Evolutionary conservation across 78 protist genomes (phyloP).

Genomic region (Tieghemostelium lacteum): DNA sequence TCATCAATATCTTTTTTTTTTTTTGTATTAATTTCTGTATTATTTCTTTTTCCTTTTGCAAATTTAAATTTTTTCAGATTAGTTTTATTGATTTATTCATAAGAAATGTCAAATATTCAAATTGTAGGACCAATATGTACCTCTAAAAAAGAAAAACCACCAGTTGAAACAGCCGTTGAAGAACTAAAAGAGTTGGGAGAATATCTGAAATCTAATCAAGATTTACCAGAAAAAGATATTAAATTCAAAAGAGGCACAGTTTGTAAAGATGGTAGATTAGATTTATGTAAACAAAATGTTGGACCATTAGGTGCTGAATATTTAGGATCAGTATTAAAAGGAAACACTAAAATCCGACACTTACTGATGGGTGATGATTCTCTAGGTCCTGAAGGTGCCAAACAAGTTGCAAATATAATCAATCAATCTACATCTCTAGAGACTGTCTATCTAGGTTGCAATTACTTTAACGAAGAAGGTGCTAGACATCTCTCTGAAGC

Average conservation of each 20-base stretch:
- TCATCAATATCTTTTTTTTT: no score
- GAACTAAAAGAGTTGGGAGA: background rate
- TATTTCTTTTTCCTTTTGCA: no score
- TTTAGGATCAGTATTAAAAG: background rate
- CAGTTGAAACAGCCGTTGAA: background rate
- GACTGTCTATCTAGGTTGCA: constrained; percentile 23
- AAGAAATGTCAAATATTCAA: no score
- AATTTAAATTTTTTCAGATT: no score
- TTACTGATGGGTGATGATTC: constrained; percentile 22
- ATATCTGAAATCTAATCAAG: background rate
- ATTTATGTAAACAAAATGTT: constrained; percentile 34
- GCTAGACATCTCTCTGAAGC: background rate
- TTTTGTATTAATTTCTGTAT: no score
- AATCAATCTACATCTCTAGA: background rate
- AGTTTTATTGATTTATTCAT: no score
- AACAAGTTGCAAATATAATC: constrained; percentile 13
- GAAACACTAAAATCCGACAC: background rate
- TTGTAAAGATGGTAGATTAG: constrained; percentile 4
- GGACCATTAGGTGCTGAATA: constrained; percentile 13
- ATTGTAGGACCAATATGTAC: constrained; percentile 12
- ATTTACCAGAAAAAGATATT: background rate
- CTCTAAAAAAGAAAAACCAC: background rate
- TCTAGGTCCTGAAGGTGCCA: constrained; percentile 20
- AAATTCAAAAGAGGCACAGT: constrained; percentile 24
- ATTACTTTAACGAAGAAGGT: constrained; percentile 14